A percentile compares a stretch with the other conserved stretches of the same genome.
Conservation (phyloP, 441 rosid genomes). For the Syzygium malaccense region DNA sequence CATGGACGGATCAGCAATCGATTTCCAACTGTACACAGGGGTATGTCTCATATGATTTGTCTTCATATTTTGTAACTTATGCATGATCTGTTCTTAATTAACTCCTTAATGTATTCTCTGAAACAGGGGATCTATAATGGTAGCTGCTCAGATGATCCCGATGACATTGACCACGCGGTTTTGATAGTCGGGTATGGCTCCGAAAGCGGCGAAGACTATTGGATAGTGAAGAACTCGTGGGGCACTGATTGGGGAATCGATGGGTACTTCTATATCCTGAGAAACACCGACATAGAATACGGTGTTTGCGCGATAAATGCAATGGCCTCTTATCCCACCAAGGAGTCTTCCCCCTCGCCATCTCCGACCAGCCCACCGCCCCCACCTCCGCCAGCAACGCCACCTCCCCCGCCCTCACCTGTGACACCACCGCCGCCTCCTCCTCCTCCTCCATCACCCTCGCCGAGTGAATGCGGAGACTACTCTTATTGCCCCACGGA, state of each 20-base stretch:
- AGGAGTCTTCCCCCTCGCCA: slow-evolving; percentile 34
- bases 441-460: slow-evolving; percentile 48
- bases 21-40: slow-evolving; percentile 61
- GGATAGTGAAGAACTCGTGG: slow-evolving; percentile 17
- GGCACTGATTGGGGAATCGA: slow-evolving; percentile 14
- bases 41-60: slow-evolving; percentile 25
- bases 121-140: not conserved
- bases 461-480: slow-evolving; percentile 57
- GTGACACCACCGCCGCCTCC: slow-evolving; percentile 25
- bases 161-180: slow-evolving; percentile 11
- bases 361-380: slow-evolving; percentile 17
- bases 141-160: slow-evolving; percentile 10
- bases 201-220: slow-evolving; percentile 3
- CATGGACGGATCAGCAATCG: slow-evolving; percentile 52
- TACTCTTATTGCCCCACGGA: slow-evolving; percentile 40
- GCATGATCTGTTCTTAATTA: not conserved
- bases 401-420: slow-evolving; percentile 23
- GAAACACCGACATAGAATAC: not conserved
- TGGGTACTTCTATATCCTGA: slow-evolving; percentile 11
- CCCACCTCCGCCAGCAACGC: slow-evolving; percentile 34
- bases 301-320: slow-evolving; percentile 13
- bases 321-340: slow-evolving; percentile 29
- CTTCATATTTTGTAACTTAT: not conserved
- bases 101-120: not conserved
- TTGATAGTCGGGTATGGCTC: slow-evolving; percentile 9